Percentiles rank a stretch among this genome's conserved stretches.
These are phyloP conservation scores for Rhodamnia argentea DNA, from an alignment of 345 rosid species.

Conservation along the genomic window DNA sequence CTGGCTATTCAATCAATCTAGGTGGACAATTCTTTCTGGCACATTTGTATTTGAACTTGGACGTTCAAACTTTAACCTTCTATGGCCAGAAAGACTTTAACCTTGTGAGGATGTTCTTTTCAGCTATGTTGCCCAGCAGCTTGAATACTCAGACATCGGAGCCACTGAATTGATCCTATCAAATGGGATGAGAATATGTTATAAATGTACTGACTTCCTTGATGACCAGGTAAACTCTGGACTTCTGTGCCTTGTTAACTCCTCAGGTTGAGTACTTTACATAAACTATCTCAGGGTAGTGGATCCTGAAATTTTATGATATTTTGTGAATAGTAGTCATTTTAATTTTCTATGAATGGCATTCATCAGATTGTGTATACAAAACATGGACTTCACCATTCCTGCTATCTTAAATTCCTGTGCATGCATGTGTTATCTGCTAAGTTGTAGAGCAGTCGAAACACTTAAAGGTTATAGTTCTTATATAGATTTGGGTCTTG, in stretches of 20 bases:
- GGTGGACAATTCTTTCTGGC: background rate
- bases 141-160: conserved; percentile 57
- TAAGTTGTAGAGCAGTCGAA: background rate
- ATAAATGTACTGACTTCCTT: conserved; percentile 74
- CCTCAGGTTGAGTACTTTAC: background rate
- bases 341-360: background rate
- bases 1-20: background rate
- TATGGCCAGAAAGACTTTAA: conserved; percentile 5
- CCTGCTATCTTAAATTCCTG: background rate
- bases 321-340: background rate
- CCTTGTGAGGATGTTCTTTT: conserved; percentile 13
- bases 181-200: conserved; percentile 82
- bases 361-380: background rate
- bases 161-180: conserved; percentile 76
- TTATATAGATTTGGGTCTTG: background rate
- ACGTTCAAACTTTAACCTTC: conserved; percentile 9
- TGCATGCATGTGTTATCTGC: background rate
- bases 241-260: background rate
- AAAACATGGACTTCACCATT: background rate
- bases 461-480: background rate
- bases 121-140: conserved; percentile 48
- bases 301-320: background rate
- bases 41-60: background rate
- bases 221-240: conserved; percentile 66
- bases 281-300: background rate